Percentiles rank a stretch among this genome's conserved stretches.
These are phyloP conservation scores for Russula ochroleuca DNA, from an alignment of 768 basidiomycete genomes.

Conservation along the genomic window DNA sequence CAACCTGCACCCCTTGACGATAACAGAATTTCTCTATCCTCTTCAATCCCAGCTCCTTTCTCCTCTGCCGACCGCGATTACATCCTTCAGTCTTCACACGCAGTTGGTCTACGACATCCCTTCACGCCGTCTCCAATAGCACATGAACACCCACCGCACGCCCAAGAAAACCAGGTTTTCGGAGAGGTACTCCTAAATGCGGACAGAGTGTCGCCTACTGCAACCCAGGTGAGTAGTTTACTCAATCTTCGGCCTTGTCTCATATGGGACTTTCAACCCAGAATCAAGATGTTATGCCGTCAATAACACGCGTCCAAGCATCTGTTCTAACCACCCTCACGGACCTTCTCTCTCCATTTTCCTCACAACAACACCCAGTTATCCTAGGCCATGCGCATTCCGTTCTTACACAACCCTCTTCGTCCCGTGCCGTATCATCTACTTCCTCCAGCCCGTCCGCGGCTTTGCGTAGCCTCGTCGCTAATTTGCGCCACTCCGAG, in stretches of 20 bases:
- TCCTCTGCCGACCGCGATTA: slow-evolving; percentile 18
- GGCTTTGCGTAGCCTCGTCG: slow-evolving; percentile 58
- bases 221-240: slow-evolving; percentile 6
- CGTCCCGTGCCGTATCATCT: slow-evolving; percentile 32
- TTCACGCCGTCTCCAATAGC: neutral
- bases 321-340: slow-evolving; percentile 73
- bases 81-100: slow-evolving; percentile 7
- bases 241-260: neutral
- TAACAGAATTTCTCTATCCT: slow-evolving; percentile 1
- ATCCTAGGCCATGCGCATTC: slow-evolving; percentile 59
- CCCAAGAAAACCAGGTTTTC: neutral
- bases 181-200: neutral
- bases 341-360: slow-evolving; percentile 51
- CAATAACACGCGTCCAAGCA: slow-evolving; percentile 67
- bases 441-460: slow-evolving; percentile 36
- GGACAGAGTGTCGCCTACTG: neutral
- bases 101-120: neutral
- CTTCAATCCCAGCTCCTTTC: slow-evolving; percentile 26
- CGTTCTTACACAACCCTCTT: slow-evolving; percentile 40
- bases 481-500: slow-evolving; percentile 54
- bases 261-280: slow-evolving; percentile 20
- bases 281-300: slow-evolving; percentile 60
- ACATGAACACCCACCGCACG: neutral
- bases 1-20: slow-evolving; percentile 9
- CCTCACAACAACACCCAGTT: slow-evolving; percentile 42